Percentiles rank a stretch among this genome's conserved stretches.
Evolutionary conservation across 2,329 filamentous ascomycete species (phyloP).

Genomic region (Annulohypoxylon truncatum): DNA sequence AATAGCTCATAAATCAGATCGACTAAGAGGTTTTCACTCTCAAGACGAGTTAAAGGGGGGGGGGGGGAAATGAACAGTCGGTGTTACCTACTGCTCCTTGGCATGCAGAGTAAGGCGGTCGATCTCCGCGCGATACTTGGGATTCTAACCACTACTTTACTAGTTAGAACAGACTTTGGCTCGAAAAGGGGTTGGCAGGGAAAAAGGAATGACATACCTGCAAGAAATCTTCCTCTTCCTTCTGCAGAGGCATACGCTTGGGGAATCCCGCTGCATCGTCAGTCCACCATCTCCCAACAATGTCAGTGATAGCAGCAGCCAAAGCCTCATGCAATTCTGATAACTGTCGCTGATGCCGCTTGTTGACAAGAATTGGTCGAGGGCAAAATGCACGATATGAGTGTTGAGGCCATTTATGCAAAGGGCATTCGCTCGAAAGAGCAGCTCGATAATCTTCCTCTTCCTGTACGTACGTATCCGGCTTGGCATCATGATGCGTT

Average conservation of each 20-base stretch:
- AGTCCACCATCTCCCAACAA: constrained; percentile 11
- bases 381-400: not conserved
- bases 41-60: too few species aligned
- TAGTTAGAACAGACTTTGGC: not conserved
- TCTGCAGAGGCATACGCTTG: constrained; percentile 8
- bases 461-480: not conserved
- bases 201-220: not conserved
- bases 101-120: not conserved
- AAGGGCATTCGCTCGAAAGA: not conserved
- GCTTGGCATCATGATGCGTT: not conserved
- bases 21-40: too few species aligned
- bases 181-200: not conserved
- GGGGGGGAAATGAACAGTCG: too few species aligned
- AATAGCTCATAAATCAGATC: too few species aligned
- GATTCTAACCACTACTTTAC: constrained; percentile 1
- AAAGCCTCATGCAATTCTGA: not conserved
- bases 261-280: not conserved
- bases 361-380: constrained; percentile 2
- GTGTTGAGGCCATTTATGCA: not conserved
- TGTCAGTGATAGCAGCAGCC: not conserved
- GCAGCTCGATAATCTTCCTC: not conserved
- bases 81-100: not conserved
- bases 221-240: constrained; percentile 4
- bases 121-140: not conserved
- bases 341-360: not conserved